Percentiles rank a stretch among this genome's conserved stretches.
Conservation (phyloP, 345 rosid species). For the Zanthoxylum bungeanum region DNA sequence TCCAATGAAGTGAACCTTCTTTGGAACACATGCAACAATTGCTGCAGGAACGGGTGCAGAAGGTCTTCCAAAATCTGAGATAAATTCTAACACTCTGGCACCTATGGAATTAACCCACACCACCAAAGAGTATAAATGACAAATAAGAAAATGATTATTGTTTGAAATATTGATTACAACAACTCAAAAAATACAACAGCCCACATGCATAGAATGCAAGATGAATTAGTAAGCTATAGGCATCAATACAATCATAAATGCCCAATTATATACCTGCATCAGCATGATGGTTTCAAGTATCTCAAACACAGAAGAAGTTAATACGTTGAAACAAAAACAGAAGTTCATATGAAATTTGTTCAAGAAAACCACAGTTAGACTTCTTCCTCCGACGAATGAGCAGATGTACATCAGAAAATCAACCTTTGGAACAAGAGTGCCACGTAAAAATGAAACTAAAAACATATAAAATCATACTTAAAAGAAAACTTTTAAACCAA, state of each 20-base stretch:
- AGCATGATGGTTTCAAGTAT: neutral
- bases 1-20: constrained; percentile 76
- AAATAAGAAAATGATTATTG: constrained; percentile 1
- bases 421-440: neutral
- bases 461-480: neutral
- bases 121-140: constrained; percentile 10
- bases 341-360: neutral
- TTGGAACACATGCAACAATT: constrained; percentile 96
- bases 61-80: constrained; percentile 93
- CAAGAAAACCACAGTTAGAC: neutral
- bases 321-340: neutral
- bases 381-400: neutral
- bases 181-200: neutral
- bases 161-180: neutral
- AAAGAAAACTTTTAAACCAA: neutral
- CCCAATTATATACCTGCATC: neutral
- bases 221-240: neutral
- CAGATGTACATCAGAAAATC: neutral
- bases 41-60: constrained; percentile 96
- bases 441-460: neutral
- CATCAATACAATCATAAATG: neutral
- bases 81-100: constrained; percentile 82
- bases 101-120: constrained; percentile 87
- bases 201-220: constrained; percentile 1
- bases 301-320: neutral